Percentiles rank a stretch among this genome's conserved stretches.
Conservation (phyloP, 768 basidiomycete genomes). For the Termitomyces sp. region DNA sequence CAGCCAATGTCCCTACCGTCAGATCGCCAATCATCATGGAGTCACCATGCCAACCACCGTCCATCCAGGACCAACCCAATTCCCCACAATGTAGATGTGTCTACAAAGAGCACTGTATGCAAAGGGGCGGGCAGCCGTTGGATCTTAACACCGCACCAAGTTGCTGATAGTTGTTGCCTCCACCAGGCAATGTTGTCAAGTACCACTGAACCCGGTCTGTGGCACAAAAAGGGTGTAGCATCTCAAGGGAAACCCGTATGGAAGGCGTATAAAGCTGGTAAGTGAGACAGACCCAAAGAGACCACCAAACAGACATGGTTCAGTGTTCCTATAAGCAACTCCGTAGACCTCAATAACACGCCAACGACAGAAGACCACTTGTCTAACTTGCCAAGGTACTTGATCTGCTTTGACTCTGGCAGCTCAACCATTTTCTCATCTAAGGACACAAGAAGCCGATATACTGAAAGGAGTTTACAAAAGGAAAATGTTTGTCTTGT, state of each 20-base stretch:
- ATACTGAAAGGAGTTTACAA: neutral
- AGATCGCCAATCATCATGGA: no score
- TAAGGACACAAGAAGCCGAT: neutral
- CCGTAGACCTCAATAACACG: conserved; percentile 17
- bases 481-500: neutral
- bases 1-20: no score
- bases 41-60: no score
- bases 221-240: conserved; percentile 8
- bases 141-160: no score
- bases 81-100: no score
- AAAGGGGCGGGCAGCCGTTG: no score
- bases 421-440: neutral
- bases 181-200: no score
- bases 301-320: conserved; percentile 33
- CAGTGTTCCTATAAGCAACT: conserved; percentile 29
- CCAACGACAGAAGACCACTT: conserved; percentile 13
- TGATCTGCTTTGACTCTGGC: neutral
- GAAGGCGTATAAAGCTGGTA: conserved; percentile 28
- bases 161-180: no score
- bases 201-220: conserved; percentile 10
- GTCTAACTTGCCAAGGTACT: conserved; percentile 14
- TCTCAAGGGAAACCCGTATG: conserved; percentile 17
- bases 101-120: no score
- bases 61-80: no score
- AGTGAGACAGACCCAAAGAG: conserved; percentile 23